These are phyloP conservation scores for Mycena vulgaris DNA, from an alignment of 768 basidiomycete genomes.

Conservation along the genomic window DNA sequence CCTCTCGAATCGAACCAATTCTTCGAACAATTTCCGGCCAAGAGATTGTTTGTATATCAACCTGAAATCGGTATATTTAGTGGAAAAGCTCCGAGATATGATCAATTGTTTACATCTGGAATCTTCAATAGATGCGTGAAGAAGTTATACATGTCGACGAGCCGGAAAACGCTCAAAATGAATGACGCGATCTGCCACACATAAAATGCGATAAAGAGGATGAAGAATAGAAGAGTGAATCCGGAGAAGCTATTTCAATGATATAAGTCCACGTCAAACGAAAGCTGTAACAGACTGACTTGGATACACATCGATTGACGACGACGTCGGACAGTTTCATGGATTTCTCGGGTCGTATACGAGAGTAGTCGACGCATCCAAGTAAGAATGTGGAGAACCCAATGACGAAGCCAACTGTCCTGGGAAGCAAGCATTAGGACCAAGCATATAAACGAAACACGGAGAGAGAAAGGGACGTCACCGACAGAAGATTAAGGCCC, in stretches of 20 bases:
- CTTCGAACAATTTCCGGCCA: constrained; percentile 96
- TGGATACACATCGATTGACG: constrained; percentile 86
- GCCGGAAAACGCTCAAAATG: constrained; percentile 78
- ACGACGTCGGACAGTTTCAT: constrained; percentile 86
- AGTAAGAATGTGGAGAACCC: constrained; percentile 97
- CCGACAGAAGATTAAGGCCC: constrained; percentile 95
- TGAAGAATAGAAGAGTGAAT: constrained; percentile 85
- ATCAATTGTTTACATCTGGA: constrained; percentile 80
- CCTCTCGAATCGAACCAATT: constrained; percentile 90
- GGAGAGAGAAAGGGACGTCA: constrained; percentile 46
- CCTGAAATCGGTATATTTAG: constrained; percentile 62
- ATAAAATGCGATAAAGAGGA: constrained; percentile 91
- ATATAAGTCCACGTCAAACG: constrained; percentile 7
- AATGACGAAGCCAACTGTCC: constrained; percentile 98
- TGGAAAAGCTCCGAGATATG: neutral
- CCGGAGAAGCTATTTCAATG: constrained; percentile 79
- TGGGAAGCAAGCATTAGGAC: constrained; percentile 56
- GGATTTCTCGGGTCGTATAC: constrained; percentile 76
- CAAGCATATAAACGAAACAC: constrained; percentile 20
- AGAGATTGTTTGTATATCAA: constrained; percentile 96
- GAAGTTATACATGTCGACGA: constrained; percentile 96
- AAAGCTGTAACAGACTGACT: constrained; percentile 62
- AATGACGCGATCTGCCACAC: constrained; percentile 90
- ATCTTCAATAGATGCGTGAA: constrained; percentile 95
- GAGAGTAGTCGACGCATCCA: constrained; percentile 94